A percentile compares a stretch with the other conserved stretches of the same genome.
Evolutionary conservation across 345 rosid species (phyloP).

Genomic region (Mangifera indica): DNA sequence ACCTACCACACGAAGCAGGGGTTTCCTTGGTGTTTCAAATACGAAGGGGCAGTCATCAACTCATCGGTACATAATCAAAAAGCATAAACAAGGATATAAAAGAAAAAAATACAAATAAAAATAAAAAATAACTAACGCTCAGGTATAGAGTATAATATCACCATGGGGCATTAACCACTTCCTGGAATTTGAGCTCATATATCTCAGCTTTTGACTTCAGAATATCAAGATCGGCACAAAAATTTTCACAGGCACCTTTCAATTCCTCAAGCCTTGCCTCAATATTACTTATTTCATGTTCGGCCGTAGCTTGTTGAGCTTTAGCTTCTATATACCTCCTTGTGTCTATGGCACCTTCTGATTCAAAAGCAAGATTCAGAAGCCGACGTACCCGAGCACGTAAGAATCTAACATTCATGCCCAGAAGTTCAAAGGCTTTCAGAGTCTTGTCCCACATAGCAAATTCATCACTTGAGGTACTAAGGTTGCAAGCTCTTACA

Average conservation of each 20-base stretch:
- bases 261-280: constrained; percentile 51
- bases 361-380: constrained; percentile 44
- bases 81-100: background rate
- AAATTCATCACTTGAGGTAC: constrained; percentile 48
- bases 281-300: constrained; percentile 46
- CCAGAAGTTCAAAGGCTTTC: constrained; percentile 60
- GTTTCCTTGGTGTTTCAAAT: constrained; percentile 10
- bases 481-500: constrained; percentile 46
- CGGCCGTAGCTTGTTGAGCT: constrained; percentile 28
- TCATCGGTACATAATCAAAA: constrained; percentile 2
- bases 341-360: constrained; percentile 46
- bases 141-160: constrained; percentile 23
- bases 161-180: constrained; percentile 57
- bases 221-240: constrained; percentile 35
- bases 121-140: background rate
- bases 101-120: too few relatives aligned
- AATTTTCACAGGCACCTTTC: constrained; percentile 39
- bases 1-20: constrained; percentile 4
- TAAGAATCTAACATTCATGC: constrained; percentile 65
- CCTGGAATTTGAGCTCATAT: constrained; percentile 47
- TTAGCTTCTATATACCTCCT: constrained; percentile 58
- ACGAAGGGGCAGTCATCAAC: constrained; percentile 3
- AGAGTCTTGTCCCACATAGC: constrained; percentile 54
- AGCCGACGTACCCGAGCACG: constrained; percentile 45
- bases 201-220: constrained; percentile 47